Evolutionary conservation across 1,284 basidiomycete species (phyloP).

Genomic region (Cystobasidium sp.): DNA sequence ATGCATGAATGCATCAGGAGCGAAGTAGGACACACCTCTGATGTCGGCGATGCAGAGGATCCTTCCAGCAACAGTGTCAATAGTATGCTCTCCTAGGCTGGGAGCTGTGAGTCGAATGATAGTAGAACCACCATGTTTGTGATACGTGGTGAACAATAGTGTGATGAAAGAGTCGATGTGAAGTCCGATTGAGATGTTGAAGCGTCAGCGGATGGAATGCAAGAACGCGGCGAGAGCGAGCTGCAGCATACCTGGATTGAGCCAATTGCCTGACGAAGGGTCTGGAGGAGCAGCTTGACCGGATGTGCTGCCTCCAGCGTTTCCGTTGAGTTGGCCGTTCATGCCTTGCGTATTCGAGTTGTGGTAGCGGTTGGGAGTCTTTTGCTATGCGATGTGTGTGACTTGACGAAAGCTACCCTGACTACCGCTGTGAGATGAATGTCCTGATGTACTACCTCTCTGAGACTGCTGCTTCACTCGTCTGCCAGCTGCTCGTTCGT

Average conservation of each 20-base stretch:
- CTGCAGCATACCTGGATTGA: neutral
- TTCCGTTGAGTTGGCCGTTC: slow-evolving; percentile 17
- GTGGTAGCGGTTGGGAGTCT: neutral
- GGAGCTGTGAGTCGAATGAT: neutral
- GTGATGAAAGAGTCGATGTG: neutral
- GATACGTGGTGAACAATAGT: neutral
- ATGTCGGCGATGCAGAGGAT: slow-evolving; percentile 97
- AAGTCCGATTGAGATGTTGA: neutral
- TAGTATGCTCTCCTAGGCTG: slow-evolving; percentile 19
- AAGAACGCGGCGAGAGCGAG: neutral
- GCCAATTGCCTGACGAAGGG: slow-evolving; percentile 3
- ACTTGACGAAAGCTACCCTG: neutral
- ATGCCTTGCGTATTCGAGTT: neutral
- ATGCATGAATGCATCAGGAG: neutral
- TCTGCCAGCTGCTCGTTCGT: too few relatives aligned
- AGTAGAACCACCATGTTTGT: neutral
- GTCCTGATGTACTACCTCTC: neutral
- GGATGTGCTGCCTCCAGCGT: neutral
- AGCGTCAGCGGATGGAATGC: neutral
- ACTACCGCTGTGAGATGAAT: neutral
- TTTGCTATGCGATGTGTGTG: neutral
- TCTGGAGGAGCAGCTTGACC: neutral
- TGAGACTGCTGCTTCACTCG: neutral
- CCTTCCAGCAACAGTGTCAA: slow-evolving; percentile 62
- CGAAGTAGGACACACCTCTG: slow-evolving; percentile 64